A percentile compares a stretch with the other conserved stretches of the same genome.
Evolutionary conservation across 2,329 filamentous ascomycete genomes (phyloP).

Genomic region (Aspergillus tubingensis): DNA sequence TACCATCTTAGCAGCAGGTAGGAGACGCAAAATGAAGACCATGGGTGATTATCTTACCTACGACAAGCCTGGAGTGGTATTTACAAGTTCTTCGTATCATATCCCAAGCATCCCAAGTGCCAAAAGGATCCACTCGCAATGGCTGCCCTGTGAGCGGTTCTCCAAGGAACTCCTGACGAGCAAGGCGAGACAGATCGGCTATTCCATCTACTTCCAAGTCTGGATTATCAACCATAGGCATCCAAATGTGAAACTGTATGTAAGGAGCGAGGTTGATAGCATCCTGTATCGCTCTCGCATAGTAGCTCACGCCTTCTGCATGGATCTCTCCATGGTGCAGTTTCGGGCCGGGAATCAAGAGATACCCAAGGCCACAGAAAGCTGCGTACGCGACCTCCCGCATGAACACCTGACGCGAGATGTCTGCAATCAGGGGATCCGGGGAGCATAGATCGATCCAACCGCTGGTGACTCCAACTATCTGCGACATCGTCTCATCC

Average conservation of each 20-base stretch:
- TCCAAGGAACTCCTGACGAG: slow-evolving; percentile 42
- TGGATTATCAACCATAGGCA: slow-evolving; percentile 79
- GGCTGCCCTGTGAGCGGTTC: slow-evolving; percentile 33
- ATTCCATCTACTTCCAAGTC: slow-evolving; percentile 53
- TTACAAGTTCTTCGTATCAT: slow-evolving; percentile 80
- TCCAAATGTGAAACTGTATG: slow-evolving; percentile 75
- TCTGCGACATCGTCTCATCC: slow-evolving; percentile 75
- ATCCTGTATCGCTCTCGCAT: slow-evolving; percentile 81
- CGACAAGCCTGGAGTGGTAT: slow-evolving; percentile 76
- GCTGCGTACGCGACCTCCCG: slow-evolving; percentile 92
- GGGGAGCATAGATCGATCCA: slow-evolving; percentile 90
- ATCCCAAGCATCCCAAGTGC: slow-evolving; percentile 93
- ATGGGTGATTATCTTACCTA: slow-evolving; percentile 65
- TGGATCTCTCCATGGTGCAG: slow-evolving; percentile 58
- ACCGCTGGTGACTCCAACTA: slow-evolving; percentile 78
- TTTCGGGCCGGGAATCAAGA: slow-evolving; percentile 78
- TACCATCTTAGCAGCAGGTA: slow-evolving; percentile 21
- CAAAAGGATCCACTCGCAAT: slow-evolving; percentile 68
- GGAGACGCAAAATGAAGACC: not conserved
- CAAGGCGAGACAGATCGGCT: slow-evolving; percentile 47
- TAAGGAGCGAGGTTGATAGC: slow-evolving; percentile 73
- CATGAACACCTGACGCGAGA: slow-evolving; percentile 87
- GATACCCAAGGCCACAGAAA: slow-evolving; percentile 84
- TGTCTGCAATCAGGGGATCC: slow-evolving; percentile 77
- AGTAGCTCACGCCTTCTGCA: slow-evolving; percentile 64